Base-by-base conservation (phyloP, 345 rosid genomes). In the Arabis hirsuta region DNA sequence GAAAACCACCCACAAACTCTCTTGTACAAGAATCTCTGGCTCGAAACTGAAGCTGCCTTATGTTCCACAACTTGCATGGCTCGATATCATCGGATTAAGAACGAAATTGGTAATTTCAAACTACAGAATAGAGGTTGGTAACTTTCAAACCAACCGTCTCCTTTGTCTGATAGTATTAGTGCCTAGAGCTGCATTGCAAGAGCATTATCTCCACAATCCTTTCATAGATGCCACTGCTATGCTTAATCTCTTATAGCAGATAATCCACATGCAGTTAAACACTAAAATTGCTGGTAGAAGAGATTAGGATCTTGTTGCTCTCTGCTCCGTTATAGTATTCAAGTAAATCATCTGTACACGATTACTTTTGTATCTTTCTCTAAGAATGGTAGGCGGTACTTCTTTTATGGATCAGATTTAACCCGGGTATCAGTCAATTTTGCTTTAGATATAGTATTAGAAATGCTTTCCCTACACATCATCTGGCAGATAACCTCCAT, bases 21-120 rank as follows among this genome's bases (percentile, higher is more conserved):
- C 66, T 69, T 94, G 83, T 89, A 83, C 80, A 94, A 84, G 86
- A 94, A 88, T 84, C 82, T 94, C 69, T 94, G 97, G 98, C 90
- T 94, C 12, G 97, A 89, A 82, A 92, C 97, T 59, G 98, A 94
- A 81, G 97, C 97, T 67, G 80, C 85, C 58, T 79, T 94, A 70
- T 89, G 90, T 76, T 83, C 90, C 62, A 77, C 82, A 69, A 82
- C 84, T 76, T 85, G 76, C 80, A 81, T 75, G 79, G 85, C 91
- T 69, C 92, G 98, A 60, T 89, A 79, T 67, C 77, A 81, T 71
- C 91, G 82, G 29, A 75, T 87, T 78, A 85, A 84, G 69, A 58
- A 68, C 9, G 88, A 86, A 79, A 72, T 87, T 80, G 90, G 77
- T 50, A 83, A 76, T 67, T 55, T 65, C 73, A 71, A 78, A 70